phyloP scores from a whole-genome alignment of 345 rosid species.

The Camelina laxa region DNA sequence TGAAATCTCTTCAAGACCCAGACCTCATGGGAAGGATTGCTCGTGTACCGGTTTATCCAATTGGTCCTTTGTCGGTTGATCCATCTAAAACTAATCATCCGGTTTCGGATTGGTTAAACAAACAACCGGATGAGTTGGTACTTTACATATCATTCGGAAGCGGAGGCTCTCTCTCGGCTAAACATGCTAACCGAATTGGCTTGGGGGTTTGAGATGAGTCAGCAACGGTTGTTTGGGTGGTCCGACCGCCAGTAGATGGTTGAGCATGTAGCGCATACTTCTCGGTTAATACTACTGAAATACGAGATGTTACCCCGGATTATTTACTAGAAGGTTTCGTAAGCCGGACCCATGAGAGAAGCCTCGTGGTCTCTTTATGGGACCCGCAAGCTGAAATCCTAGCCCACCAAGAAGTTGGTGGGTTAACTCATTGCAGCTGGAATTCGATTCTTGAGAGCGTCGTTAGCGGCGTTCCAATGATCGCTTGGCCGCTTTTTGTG shows the following conservation, averaged over 20 bases:
- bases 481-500: slow-evolving; percentile 56
- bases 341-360: slow-evolving; percentile 27
- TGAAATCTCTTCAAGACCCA: slow-evolving; percentile 38
- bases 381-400: slow-evolving; percentile 70
- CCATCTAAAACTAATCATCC: slow-evolving; percentile 14
- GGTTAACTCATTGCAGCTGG: slow-evolving; percentile 88
- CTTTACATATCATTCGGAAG: slow-evolving; percentile 72
- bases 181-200: slow-evolving; percentile 38
- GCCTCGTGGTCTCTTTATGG: slow-evolving; percentile 49
- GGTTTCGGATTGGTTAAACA: slow-evolving; percentile 57
- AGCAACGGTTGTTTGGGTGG: slow-evolving; percentile 47
- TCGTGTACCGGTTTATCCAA: slow-evolving; percentile 43
- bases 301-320: slow-evolving; percentile 21
- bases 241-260: slow-evolving; percentile 32
- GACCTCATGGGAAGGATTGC: slow-evolving; percentile 39
- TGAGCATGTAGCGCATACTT: slow-evolving; percentile 15
- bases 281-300: neutral
- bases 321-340: slow-evolving; percentile 33
- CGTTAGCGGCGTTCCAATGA: slow-evolving; percentile 54
- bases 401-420: slow-evolving; percentile 57
- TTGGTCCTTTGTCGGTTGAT: slow-evolving; percentile 40
- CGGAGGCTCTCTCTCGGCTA: slow-evolving; percentile 53
- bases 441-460: slow-evolving; percentile 65
- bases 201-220: slow-evolving; percentile 44
- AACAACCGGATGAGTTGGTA: slow-evolving; percentile 57